Base-by-base conservation (phyloP, 345 rosid genomes). In the Mangifera indica region DNA sequence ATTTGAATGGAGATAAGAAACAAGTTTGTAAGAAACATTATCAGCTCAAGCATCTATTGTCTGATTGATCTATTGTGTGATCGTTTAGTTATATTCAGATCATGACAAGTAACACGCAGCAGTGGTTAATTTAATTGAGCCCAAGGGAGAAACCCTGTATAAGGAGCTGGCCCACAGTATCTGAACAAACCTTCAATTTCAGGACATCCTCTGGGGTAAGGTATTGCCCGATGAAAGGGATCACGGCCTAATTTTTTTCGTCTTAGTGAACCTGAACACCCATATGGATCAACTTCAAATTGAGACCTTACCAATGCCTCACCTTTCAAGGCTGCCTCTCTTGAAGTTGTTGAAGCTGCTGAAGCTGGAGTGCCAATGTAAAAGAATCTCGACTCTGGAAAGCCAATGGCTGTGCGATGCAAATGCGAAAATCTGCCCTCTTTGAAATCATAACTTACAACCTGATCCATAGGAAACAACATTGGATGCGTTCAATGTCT, bases 401-500 rank as follows among this genome's bases (percentile, higher is more conserved):
- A 94, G 26, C 88, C 84, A 58, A 94, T 86, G 7, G 98, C 96
- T 45, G 87, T 74, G 18, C 98, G 92, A 78, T 92, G 98, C 77
- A 92, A 77, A 60, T 87, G 84, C 6, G 91, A 82, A 67, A 94
- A 94, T 58, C 98, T 89, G 70, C 86, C 92, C 79, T 86, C 88
- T 75, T 94, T 94, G 82, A 92, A 94, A 73, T 94, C 97, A 75
- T 92, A 94, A 67, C 98, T 94, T 60, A 94, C 97, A 73, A 94
- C 96, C 98, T 92, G 77, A 59, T 24, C 54, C 65, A 53, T 71
- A 44, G 5, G 51, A 15, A 57, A 54, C 48, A 73, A 40, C 46
- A 55, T 29, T 12, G 29, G n/a, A 58, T 37, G 21, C 49, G 11
- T 56, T 73, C 44, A 58, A 20, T 8, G 26, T 20, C 53, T 8